Evolutionary conservation across 208 protist genomes (phyloP), one percentile per base, ranked within the genome.

Genomic region (Naegleria fowleri): DNA sequence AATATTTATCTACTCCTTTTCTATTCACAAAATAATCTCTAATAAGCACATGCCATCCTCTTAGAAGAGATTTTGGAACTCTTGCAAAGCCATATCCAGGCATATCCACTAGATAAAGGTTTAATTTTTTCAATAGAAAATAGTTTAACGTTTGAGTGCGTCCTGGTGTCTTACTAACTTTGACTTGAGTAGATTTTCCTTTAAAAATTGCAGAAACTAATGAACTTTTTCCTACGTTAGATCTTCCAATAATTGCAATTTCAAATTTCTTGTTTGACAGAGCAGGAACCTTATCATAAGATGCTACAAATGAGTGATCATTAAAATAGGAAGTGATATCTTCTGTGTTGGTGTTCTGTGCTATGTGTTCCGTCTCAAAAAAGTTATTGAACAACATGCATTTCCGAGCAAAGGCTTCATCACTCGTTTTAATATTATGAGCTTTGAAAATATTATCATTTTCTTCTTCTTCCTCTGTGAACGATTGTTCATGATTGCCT

Each of bases 211-310:
- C 0, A 6, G 36, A 41, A 1, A 87, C 19, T 52, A 87, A 36
- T 25, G 41, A 38, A 36, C 15, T 33, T 36, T 87, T 87, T 38
- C 84, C 84, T 33, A 87, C 84, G 33, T 87, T 87, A 2, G 41
- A 55, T 55, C 84, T 87, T 55, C 84, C 84, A 55, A 85, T 85
- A 39, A 85, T 43, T 85, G 79, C 79, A 85, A 85, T 43, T 85
- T 85, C 67, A 79, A 36, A 79, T 33, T 79, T 79, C n/a, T 67
- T 67, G 55, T 67, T 15, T 19, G 55, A 19, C 22, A 29, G 4
- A 1, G 55, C 22, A 29, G 55, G 55, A 15, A 67, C 55, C 22
- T 67, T 67, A 67, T 67, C 55, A 19, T 67, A 67, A 29, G 55
- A 67, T 4, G 55, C 55, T 13, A 67, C 55, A 67, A 67, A 67